Percentiles rank a stretch among this genome's conserved stretches.
These are phyloP conservation scores for Alnus rubra DNA, from an alignment of 306 rosid genomes.

Conservation along the genomic window DNA sequence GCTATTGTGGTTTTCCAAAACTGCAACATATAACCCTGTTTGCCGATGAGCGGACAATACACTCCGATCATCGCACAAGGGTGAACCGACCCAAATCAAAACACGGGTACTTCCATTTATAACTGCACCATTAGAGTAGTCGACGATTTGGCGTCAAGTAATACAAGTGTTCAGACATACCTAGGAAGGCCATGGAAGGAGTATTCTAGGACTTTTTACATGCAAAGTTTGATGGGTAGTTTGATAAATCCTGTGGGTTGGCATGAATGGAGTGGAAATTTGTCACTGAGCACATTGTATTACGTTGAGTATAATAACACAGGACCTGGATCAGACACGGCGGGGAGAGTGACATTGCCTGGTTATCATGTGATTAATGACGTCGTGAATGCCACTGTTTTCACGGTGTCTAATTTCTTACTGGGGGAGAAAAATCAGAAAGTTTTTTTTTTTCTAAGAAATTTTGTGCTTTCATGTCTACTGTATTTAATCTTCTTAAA, in stretches of 20 bases:
- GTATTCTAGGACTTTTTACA: not conserved
- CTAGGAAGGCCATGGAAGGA: conserved; percentile 11
- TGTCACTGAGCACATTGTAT: conserved; percentile 1
- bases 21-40: conserved; percentile 7
- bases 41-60: not conserved
- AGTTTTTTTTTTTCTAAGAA: no score
- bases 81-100: conserved; percentile 1
- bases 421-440: not conserved
- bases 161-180: not conserved
- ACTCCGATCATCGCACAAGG: conserved; percentile 1
- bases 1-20: not conserved
- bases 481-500: no score
- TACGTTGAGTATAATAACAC: not conserved
- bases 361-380: not conserved
- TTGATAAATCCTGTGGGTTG: conserved; percentile 1
- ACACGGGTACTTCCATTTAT: conserved; percentile 1
- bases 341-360: not conserved
- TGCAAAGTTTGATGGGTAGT: conserved; percentile 1
- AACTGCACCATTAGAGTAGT: conserved; percentile 3
- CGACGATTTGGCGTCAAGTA: conserved; percentile 1
- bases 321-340: not conserved
- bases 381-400: not conserved
- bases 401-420: not conserved
- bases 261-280: not conserved
- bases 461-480: no score